A percentile compares a stretch with the other conserved stretches of the same genome.
These are phyloP conservation scores for Neurospora sp. DNA, from an alignment of 495 filamentous ascomycete species.

Conservation along the genomic window DNA sequence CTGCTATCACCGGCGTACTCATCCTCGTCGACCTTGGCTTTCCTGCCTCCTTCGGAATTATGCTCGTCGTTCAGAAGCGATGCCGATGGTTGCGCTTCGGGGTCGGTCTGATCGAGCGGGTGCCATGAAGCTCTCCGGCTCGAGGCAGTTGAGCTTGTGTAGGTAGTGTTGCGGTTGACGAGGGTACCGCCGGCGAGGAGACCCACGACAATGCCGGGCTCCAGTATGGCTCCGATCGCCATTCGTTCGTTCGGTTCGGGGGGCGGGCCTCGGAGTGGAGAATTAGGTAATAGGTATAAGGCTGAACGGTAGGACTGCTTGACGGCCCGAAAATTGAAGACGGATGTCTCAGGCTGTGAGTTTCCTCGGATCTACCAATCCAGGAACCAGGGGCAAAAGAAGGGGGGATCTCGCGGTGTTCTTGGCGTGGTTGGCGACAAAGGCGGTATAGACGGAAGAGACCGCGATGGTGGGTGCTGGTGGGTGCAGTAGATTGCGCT, in stretches of 20 bases:
- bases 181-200: constrained; percentile 21
- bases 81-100: constrained; percentile 8
- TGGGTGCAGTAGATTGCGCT: background rate
- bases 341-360: background rate
- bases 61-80: background rate
- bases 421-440: background rate
- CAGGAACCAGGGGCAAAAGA: background rate
- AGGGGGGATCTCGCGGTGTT: background rate
- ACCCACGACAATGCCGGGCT: constrained; percentile 23
- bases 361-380: background rate
- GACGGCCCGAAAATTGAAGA: background rate
- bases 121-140: background rate
- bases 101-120: constrained; percentile 4
- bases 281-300: background rate
- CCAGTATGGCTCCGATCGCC: constrained; percentile 24
- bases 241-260: constrained; percentile 7
- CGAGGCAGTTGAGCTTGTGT: background rate
- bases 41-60: constrained; percentile 10
- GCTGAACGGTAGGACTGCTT: background rate
- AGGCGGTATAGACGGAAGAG: background rate
- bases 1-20: background rate
- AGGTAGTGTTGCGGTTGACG: constrained; percentile 21
- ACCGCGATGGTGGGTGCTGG: background rate
- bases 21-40: constrained; percentile 1
- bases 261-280: background rate